Evolutionary conservation across 140 eudicot species (phyloP), one percentile per base, ranked within the genome.

Genomic region (Flaveria floridana): DNA sequence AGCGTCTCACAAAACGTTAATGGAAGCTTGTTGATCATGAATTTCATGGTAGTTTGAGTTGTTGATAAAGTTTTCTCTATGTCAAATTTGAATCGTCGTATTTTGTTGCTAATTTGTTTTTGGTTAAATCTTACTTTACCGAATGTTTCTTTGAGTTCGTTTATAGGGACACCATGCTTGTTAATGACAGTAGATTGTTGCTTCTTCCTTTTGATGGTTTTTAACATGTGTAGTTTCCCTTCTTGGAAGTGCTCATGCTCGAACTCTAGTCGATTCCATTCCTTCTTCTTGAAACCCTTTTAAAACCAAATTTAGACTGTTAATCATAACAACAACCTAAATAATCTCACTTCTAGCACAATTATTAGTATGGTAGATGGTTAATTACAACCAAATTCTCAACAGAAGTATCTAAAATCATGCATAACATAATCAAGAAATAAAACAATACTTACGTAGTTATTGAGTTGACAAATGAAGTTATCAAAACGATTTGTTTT

Each of bases 231-330:
- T 30, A 14, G 26, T 3, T 79, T 69, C 4, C 86, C 89, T 63
- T 72, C 20, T 72, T 79, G 86, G 39, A 85, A 85, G 23, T 68
- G 20, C 46, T 76, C 13, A 4, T 79, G 77, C 72, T 61, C 84
- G 20, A 79, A 85, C 71, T 85, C 89, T 66, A 75, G 76, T 25
- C 19, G 80, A 4, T 72, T 44, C 76, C 77, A 18, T 42, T 74
- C 78, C 3, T 61, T 80, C 83, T 81, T 85, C 57, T 65, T 76
- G 61, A 85, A 85, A 59, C 89, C 84, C 89, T 85, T 85, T 52
- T 34, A 2, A 67, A 67, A 52, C 37, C 41, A 1, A 52, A 53
- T 3, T 52, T 8, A 76, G 20, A 76, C 9, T 3, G 23, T 47
- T 74, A 47, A 15, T 13, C 50, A 44, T 34, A 34, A 34, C 7